Evolutionary conservation across 108 stramenopile species (phyloP), one percentile per base, ranked within the genome.

Genomic region (Cyclostephanos invisitatus): DNA sequence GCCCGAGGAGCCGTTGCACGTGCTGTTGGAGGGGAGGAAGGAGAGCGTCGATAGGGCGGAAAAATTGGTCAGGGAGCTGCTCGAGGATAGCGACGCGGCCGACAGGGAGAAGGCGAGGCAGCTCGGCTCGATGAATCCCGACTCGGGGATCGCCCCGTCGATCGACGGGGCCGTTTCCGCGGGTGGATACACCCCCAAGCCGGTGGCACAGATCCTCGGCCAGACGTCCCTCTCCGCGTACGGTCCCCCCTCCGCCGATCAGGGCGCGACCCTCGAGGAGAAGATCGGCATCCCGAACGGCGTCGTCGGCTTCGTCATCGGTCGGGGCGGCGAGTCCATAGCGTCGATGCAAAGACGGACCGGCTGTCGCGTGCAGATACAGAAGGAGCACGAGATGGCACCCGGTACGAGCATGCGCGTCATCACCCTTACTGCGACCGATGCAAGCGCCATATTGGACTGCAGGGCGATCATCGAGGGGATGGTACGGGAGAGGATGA

Each of bases 321-420:
- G 98, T n/a, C 73, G 91, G 20, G 96, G 95, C 0, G 97, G 96
- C 21, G 89, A 93, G 69, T 87, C 75, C 61, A 98, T 98, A 72
- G 83, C 85, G 25, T 67, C 68, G 21, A 90, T 97, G 86, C 93
- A 97, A 72, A 67, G 84, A 3, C 81, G 86, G 32, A 90, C 86
- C 21, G 89, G 90, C 7, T 84, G 84, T 72, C 75, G 84, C 24
- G 86, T 97, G 27, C 96, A 97, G 70, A 91, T 97, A 73, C 92
- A 95, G 77, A 96, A 87, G 72, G 89, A 95, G 75, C 82, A 89
- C 67, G 90, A 95, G 65, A 87, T 96, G 83, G 78, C 83, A 28
- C 88, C 91, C 18, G 93, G 92, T 40, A 89, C 91, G 50, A 83
- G 88, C 14, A 60, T 87, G 42, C 88, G 96, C 12, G 80, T 87